Percentiles rank a stretch among this genome's conserved stretches.
phyloP scores from a whole-genome alignment of 1,284 basidiomycete species.

The Pascua sp. region DNA sequence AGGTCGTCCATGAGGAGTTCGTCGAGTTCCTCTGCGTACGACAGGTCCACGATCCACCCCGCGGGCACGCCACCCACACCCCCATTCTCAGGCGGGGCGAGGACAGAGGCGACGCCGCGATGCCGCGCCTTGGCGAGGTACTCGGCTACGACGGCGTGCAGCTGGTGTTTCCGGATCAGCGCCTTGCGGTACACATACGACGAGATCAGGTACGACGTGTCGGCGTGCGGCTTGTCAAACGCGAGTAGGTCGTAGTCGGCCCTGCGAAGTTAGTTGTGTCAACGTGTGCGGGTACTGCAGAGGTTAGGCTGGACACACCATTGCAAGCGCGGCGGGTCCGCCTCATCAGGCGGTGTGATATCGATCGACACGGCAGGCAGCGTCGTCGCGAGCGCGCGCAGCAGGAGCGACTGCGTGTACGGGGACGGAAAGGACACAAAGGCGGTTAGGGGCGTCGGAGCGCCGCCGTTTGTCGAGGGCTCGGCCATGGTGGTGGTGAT shows the following conservation, averaged over 20 bases:
- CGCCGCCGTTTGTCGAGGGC: not conserved
- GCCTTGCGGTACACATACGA: constrained; percentile 88
- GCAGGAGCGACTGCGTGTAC: constrained; percentile 67
- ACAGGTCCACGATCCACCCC: constrained; percentile 85
- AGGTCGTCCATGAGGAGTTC: constrained; percentile 91
- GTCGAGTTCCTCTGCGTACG: constrained; percentile 91
- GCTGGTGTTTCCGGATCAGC: constrained; percentile 90
- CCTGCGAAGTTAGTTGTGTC: no score
- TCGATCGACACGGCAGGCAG: constrained; percentile 37
- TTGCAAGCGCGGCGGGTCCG: constrained; percentile 41
- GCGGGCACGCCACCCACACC: constrained; percentile 59
- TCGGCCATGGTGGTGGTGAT: not conserved
- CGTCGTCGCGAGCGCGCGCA: constrained; percentile 56
- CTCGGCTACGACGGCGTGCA: constrained; percentile 70
- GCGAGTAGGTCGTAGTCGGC: constrained; percentile 70
- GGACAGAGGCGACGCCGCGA: constrained; percentile 20
- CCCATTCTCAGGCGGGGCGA: constrained; percentile 1
- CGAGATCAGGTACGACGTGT: constrained; percentile 62
- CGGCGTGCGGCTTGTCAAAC: constrained; percentile 62
- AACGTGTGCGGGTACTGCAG: no score
- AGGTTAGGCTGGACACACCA: no score
- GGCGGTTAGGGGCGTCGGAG: constrained; percentile 44
- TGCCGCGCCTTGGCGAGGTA: constrained; percentile 67
- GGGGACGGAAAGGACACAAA: constrained; percentile 75
- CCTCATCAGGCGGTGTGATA: constrained; percentile 28